A percentile compares a stretch with the other conserved stretches of the same genome.
Conservation (phyloP, 2,329 filamentous ascomycete species). For the Pseudofabraea citricarpa region DNA sequence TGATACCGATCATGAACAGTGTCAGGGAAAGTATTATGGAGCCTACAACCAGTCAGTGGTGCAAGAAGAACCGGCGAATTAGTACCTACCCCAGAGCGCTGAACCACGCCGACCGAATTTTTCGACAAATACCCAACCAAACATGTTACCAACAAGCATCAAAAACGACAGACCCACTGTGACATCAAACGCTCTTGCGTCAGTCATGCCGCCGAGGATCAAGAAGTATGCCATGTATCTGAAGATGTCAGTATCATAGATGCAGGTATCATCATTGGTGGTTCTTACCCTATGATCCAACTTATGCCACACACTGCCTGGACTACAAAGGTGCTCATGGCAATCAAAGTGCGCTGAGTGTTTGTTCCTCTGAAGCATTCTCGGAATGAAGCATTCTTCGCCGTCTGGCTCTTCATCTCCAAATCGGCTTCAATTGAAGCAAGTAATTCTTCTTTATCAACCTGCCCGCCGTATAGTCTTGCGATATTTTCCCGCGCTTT, state of each 20-base stretch:
- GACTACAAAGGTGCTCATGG: conserved; percentile 26
- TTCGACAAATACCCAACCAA: conserved; percentile 28
- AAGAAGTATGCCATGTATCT: conserved; percentile 24
- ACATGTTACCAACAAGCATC: conserved; percentile 28
- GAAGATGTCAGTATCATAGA: background rate
- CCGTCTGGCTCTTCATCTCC: background rate
- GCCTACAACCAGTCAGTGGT: background rate
- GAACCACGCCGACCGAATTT: conserved; percentile 24
- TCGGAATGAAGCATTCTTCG: conserved; percentile 4
- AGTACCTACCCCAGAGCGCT: conserved; percentile 17
- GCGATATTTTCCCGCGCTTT: conserved; percentile 11
- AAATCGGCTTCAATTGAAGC: conserved; percentile 6
- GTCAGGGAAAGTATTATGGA: conserved; percentile 7
- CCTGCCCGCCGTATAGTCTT: conserved; percentile 5
- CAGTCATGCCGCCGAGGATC: conserved; percentile 24
- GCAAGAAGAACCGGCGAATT: background rate
- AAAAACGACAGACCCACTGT: conserved; percentile 24
- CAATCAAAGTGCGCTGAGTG: conserved; percentile 19
- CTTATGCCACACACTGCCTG: conserved; percentile 26
- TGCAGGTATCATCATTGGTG: background rate
- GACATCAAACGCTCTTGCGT: conserved; percentile 18
- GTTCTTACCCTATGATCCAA: conserved; percentile 28
- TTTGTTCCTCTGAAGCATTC: conserved; percentile 18
- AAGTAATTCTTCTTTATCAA: conserved; percentile 9
- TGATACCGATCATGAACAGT: conserved; percentile 18